A percentile compares a stretch with the other conserved stretches of the same genome.
Evolutionary conservation across 176 grass and related monocot genomes (phyloP).

Genomic region (Musa acuminata): DNA sequence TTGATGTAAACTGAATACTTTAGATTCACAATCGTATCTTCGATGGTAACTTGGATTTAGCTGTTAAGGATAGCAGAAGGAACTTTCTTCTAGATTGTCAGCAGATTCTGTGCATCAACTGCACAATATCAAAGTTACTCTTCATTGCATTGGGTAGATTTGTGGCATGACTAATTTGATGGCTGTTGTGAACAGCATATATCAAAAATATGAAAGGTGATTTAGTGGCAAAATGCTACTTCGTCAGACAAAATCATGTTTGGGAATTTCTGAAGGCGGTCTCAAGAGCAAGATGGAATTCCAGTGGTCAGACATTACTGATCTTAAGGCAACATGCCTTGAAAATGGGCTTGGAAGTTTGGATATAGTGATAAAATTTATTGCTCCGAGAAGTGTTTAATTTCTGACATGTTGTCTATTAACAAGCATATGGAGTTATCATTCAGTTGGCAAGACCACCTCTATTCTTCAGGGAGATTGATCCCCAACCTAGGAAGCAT

Average conservation of each 20-base stretch:
- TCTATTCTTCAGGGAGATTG: constrained; percentile 64
- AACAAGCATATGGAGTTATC: constrained; percentile 6
- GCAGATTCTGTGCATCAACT: background rate
- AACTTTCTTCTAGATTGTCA: background rate
- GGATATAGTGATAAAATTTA: constrained; percentile 45
- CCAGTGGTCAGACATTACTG: constrained; percentile 64
- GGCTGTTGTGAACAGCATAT: constrained; percentile 31
- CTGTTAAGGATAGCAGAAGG: background rate
- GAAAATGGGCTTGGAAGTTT: constrained; percentile 47
- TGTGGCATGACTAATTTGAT: background rate
- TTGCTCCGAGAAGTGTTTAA: background rate
- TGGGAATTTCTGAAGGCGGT: constrained; percentile 63
- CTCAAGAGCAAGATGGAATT: constrained; percentile 89
- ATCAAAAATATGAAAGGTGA: constrained; percentile 60
- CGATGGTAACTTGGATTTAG: background rate
- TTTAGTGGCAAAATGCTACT: constrained; percentile 79
- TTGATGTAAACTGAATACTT: background rate
- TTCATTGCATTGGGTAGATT: background rate
- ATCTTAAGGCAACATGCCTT: constrained; percentile 41
- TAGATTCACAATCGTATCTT: background rate
- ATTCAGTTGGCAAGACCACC: constrained; percentile 59
- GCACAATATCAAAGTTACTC: background rate
- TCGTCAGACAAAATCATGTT: constrained; percentile 73
- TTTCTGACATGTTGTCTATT: constrained; percentile 15
- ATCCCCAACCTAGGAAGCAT: constrained; percentile 84